Base-by-base conservation (phyloP, 306 rosid genomes). In the Carpinus viminea region DNA sequence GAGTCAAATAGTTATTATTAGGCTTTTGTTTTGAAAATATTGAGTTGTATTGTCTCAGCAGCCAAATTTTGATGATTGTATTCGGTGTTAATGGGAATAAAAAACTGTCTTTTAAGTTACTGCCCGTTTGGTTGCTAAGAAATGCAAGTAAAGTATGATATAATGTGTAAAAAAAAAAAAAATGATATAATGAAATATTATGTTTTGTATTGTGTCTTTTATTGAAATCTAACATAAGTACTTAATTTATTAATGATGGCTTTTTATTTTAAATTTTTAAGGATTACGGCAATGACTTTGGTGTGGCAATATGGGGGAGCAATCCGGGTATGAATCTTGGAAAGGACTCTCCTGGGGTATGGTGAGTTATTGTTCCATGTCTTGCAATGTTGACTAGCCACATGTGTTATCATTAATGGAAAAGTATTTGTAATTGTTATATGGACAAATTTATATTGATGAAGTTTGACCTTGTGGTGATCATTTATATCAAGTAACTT, bases 271-370 rank as follows among this genome's bases (percentile, higher is more conserved):
- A 80, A 10, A 24, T 24, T 24, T 0, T 24, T 24, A 81, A 92
- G 98, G 99, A 83, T 93, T 53, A 68, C 88, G 79, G 99, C 98
- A 47, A 95, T 95, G 99, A 91, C 86, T 75, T 90, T 93, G 96
- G 98, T 95, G 80, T 95, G 99, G 99, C 91, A 85, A 71, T 91
- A 95, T 41, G 98, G 93, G 93, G 7, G 96, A 95, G 21, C 90
- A 87, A 85, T 80, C 99, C 10, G 93, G 91, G 8, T 78, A 83
- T 85, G 76, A 91, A 65, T 81, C 98, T 45, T 91, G 99, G 99
- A 95, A 95, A 80, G 97, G 99, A 20, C 98, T 95, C 48, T 85
- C 99, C 59, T 95, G 98, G 99, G 98, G 93, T 10, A 95, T 92
- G 99, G 99, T 94, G 69, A 80, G 91, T 82, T 60, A 2, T 26